Base-by-base conservation (phyloP, 371 early-diverging fungal species). In the Actinomortierella ambigua region DNA sequence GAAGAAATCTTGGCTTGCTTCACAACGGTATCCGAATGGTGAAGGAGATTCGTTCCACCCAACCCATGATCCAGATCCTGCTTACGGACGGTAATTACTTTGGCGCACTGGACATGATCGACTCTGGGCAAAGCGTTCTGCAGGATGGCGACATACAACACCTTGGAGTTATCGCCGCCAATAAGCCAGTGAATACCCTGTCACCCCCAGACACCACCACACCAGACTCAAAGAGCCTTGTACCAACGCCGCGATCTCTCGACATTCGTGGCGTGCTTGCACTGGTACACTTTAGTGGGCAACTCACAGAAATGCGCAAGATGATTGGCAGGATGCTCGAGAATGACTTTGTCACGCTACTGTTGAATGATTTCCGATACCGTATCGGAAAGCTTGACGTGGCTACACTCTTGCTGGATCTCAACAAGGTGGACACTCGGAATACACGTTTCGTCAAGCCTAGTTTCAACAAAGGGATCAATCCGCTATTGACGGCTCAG, bases 51-150 rank as follows among this genome's bases (percentile, higher is more conserved):
- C 82, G 83, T 53, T 84, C 91, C 5, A 87, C 89, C 1, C 91
- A 90, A 61, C 90, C 93, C 1, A 89, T 86, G 63, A 92, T 96
- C 23, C 94, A 95, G 62, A 81, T 85, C 15, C 71, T 97, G 26
- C 68, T 96, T 7, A 82, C 81, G 0, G 88, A 90, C 42, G 87
- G 88, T 5, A 91, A 96, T 68, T 93, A 90, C 61, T 89, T 93
- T 61, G 93, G 85, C 1, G 96, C 96, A 6, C 68, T 97, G 66
- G 92, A 93, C 60, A 69, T 96, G 42, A 88, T 97, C 34, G 90
- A 90, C 24, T 92, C 92, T 23, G 87, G 93, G 6, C 86, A 85
- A 39, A 53, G 47, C 22, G 68, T 81, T 0, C 61, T 94, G 39
- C 67, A 82, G 15, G 88, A 84, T 9, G 75, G 68, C 17, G 69